Conservation (phyloP, 192 early-diverging fungal genomes). For the Coemansia sp. region DNA sequence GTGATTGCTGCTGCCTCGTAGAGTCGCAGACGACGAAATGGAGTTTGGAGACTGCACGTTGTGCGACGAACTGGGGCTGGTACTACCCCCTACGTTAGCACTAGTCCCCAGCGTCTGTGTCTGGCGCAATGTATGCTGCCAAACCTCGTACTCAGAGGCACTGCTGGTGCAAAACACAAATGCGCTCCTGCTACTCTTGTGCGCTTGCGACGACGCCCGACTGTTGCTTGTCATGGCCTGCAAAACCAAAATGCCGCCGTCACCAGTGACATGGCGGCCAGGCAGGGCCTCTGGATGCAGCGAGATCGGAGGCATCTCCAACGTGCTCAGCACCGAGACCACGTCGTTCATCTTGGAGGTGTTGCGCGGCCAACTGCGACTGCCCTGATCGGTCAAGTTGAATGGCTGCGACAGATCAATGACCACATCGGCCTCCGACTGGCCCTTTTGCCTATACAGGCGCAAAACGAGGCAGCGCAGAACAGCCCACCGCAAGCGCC, state of each 20-base stretch:
- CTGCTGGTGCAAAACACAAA: constrained; percentile 30
- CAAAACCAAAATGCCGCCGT: constrained; percentile 43
- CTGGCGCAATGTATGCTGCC: constrained; percentile 40
- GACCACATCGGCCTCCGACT: constrained; percentile 26
- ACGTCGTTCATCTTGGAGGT: constrained; percentile 15
- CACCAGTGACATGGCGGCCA: constrained; percentile 6
- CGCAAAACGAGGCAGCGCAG: constrained; percentile 39
- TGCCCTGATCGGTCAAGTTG: constrained; percentile 43
- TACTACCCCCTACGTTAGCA: constrained; percentile 35
- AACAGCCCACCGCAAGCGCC: constrained; percentile 53
- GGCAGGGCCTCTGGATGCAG: not conserved
- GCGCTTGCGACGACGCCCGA: constrained; percentile 14
- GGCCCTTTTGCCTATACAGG: constrained; percentile 40
- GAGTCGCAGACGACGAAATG: not conserved
- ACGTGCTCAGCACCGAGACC: not conserved
- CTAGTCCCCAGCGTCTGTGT: constrained; percentile 22
- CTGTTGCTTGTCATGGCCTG: constrained; percentile 21
- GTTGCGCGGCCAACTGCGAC: constrained; percentile 39
- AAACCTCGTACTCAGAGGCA: constrained; percentile 41
- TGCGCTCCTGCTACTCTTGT: constrained; percentile 4
- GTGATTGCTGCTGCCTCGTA: not conserved
- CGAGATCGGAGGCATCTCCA: constrained; percentile 4
- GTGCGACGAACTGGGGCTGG: constrained; percentile 19
- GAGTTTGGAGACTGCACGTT: constrained; percentile 10
- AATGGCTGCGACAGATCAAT: constrained; percentile 42